Evolutionary conservation across 805 yeast species (phyloP), one percentile per base, ranked within the genome.

Genomic region (Limtongozyma cylindracea): DNA sequence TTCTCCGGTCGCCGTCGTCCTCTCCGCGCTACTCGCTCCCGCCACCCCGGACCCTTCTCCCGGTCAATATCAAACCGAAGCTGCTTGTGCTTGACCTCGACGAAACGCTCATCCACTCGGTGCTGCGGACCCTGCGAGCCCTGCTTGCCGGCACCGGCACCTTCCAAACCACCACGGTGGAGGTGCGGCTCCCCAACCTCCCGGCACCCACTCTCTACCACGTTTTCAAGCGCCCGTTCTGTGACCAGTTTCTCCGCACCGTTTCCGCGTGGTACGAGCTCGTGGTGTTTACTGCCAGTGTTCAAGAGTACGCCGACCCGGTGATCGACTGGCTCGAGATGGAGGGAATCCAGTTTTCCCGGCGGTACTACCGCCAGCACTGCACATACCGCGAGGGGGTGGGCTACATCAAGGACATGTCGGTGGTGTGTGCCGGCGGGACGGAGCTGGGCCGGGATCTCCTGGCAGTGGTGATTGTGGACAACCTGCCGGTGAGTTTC

Each of bases 261-360:
- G 88, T 80, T 6, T 53, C 70, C 23, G 63, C 64, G 33, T 84
- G 95, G 95, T 88, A 62, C 45, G 72, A 78, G 32, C 49, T 88
- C 19, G 82, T 80, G 16, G 65, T 91, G 7, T 88, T 88, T 51
- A 88, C 98, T 0, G 98, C 98, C 2, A 72, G 91, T 18, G 82
- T 88, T 28, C 64, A 68, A 41, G 93, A 78, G 38, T 88, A 88
- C 37, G 96, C 98, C 0, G 98, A 88, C 37, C 96, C 98, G 0
- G 91, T 88, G 22, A 76, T 88, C 23, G 84, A 84, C 43, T 76
- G 82, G 67, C 51, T 84, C 11, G 96, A 84, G 40, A 54, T 58
- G 33, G 76, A 70, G 24, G 33, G 45, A 14, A 31, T 43, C 12
- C 28, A 35, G 27, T 66, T 63, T 47, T 35, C 49, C 20, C 56